phyloP scores from a whole-genome alignment of 2,329 filamentous ascomycete genomes.

The Thermothelomyces thermophilus region DNA sequence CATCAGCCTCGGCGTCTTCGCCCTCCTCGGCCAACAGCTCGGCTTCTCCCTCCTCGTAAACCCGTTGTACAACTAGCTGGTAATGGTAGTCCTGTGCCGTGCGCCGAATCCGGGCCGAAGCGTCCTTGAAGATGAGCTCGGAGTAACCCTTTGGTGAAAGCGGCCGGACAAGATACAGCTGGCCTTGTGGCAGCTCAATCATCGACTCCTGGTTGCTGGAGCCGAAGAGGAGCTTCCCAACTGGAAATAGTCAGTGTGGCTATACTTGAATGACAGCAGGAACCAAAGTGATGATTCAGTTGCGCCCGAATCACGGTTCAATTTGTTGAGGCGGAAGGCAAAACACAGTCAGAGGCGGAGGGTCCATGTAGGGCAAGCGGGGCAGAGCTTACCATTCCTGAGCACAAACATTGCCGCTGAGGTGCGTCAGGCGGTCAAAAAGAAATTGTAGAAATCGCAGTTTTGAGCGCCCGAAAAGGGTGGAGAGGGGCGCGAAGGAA shows the following conservation, averaged over 20 bases:
- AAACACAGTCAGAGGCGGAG: background rate
- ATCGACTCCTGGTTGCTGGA: conserved; percentile 81
- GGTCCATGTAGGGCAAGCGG: conserved; percentile 7
- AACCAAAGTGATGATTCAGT: background rate
- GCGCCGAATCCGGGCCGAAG: conserved; percentile 81
- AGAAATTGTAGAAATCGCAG: background rate
- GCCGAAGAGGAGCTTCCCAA: conserved; percentile 91
- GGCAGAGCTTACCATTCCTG: conserved; percentile 37
- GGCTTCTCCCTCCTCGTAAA: conserved; percentile 95
- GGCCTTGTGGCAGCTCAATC: conserved; percentile 89
- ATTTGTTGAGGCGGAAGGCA: background rate
- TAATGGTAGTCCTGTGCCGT: conserved; percentile 96
- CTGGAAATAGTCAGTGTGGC: conserved; percentile 37
- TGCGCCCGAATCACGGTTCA: background rate
- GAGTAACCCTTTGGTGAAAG: conserved; percentile 95
- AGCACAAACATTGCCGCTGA: conserved; percentile 37
- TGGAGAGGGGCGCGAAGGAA: background rate
- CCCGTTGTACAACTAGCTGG: conserved; percentile 90
- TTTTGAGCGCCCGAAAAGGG: background rate
- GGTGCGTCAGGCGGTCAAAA: background rate
- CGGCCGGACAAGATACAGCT: conserved; percentile 94
- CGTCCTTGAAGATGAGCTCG: conserved; percentile 98
- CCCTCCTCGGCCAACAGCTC: conserved; percentile 83
- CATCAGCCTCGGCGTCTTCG: conserved; percentile 70
- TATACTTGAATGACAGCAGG: background rate